Conservation (phyloP, 495 filamentous ascomycete species). For the Aspergillus homomorphus region DNA sequence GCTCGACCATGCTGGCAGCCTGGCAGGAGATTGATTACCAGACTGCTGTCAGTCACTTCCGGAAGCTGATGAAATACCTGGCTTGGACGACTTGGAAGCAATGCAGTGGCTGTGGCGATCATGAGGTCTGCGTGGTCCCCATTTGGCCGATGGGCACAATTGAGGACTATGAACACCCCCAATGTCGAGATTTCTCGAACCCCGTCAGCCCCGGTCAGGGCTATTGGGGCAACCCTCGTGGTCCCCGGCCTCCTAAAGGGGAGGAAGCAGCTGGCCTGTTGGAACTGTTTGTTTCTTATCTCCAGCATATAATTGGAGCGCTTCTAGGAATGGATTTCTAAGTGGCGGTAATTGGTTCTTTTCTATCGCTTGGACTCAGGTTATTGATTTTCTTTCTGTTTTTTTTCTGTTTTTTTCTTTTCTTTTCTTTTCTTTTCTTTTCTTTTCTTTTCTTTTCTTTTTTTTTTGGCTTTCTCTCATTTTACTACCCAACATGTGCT, state of each 20-base stretch:
- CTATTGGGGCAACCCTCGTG: conserved; percentile 33
- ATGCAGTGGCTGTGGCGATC: conserved; percentile 50
- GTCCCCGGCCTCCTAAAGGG: neutral
- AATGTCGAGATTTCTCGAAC: conserved; percentile 37
- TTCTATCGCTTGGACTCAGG: too few relatives aligned
- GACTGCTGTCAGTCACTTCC: conserved; percentile 28
- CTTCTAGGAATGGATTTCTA: neutral
- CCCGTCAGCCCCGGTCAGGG: conserved; percentile 26
- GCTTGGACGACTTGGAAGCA: conserved; percentile 62
- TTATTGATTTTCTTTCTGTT: too few relatives aligned
- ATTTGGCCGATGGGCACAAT: conserved; percentile 62
- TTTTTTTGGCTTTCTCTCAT: too few relatives aligned
- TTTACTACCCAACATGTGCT: too few relatives aligned
- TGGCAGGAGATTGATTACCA: conserved; percentile 26
- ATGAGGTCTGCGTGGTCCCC: conserved; percentile 64
- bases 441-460: too few relatives aligned
- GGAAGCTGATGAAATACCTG: conserved; percentile 47
- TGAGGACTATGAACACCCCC: conserved; percentile 51
- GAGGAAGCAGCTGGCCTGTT: neutral
- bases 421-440: too few relatives aligned
- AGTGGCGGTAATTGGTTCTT: neutral
- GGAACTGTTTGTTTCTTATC: neutral
- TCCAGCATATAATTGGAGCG: neutral
- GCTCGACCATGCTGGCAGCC: conserved; percentile 45
- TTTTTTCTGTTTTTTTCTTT: too few relatives aligned